phyloP scores from a whole-genome alignment of 129 eudicot species.

The Rutidosis leptorrhynchoides region DNA sequence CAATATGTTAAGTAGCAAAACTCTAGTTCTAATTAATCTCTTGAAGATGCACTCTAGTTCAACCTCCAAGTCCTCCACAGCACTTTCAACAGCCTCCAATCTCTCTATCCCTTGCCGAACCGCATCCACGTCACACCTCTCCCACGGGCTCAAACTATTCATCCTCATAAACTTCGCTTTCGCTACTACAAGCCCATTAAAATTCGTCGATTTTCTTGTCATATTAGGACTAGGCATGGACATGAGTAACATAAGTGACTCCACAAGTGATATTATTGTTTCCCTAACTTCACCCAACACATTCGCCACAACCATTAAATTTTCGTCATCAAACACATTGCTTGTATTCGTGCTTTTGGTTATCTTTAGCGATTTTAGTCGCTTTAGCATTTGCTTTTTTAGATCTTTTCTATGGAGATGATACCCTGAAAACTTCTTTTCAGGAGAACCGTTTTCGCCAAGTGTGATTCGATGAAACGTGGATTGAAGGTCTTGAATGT shows the following conservation, averaged over 20 bases:
- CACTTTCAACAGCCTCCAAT: constrained; percentile 64
- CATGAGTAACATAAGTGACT: constrained; percentile 62
- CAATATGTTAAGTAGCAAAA: constrained; percentile 72
- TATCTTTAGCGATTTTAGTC: constrained; percentile 52
- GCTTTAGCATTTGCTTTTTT: constrained; percentile 61
- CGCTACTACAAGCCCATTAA: constrained; percentile 31
- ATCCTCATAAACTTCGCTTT: constrained; percentile 50
- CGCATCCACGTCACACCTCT: constrained; percentile 50
- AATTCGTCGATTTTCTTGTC: constrained; percentile 27
- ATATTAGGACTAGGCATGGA: constrained; percentile 56
- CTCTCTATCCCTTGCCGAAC: constrained; percentile 43
- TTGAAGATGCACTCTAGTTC: constrained; percentile 68
- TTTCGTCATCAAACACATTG: constrained; percentile 30
- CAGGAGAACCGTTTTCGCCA: constrained; percentile 33
- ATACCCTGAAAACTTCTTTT: constrained; percentile 45
- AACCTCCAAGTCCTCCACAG: constrained; percentile 66
- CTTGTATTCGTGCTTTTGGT: constrained; percentile 27
- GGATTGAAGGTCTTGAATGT: constrained; percentile 66
- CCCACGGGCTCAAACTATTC: constrained; percentile 63
- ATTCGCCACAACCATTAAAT: constrained; percentile 52
- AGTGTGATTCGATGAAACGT: constrained; percentile 49
- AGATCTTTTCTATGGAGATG: constrained; percentile 53
- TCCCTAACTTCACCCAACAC: constrained; percentile 64
- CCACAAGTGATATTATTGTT: constrained; percentile 47
- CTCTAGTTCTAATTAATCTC: constrained; percentile 77